Evolutionary conservation across 169 alveolate species (phyloP).

Genomic region (Besnoitia besnoiti): DNA sequence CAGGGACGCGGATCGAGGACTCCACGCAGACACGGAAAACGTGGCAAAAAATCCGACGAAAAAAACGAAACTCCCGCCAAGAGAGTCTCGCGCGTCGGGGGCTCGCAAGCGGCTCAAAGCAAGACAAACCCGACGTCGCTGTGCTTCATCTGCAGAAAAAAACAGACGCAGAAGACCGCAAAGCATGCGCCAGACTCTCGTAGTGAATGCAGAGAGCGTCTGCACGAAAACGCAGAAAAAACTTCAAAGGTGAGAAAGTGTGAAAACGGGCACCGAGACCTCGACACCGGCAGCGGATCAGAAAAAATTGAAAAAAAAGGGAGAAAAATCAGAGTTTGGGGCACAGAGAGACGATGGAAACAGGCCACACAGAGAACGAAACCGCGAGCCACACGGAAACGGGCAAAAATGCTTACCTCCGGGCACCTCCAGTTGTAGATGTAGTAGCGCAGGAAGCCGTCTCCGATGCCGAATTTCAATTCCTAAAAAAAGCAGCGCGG

Average conservation of each 20-base stretch:
- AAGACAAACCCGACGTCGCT: constrained; percentile 25
- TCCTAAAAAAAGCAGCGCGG: constrained; percentile 73
- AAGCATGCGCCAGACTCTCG: too few relatives aligned
- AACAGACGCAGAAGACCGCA: neutral
- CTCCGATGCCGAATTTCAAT: constrained; percentile 95
- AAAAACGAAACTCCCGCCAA: too few relatives aligned
- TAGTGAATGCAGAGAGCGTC: too few relatives aligned
- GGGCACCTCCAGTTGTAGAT: constrained; percentile 94
- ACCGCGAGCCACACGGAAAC: neutral
- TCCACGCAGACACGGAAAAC: too few relatives aligned
- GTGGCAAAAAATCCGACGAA: neutral
- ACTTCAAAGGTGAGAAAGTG: too few relatives aligned
- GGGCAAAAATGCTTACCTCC: neutral
- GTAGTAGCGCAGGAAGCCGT: constrained; percentile 96
- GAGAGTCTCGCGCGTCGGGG: neutral
- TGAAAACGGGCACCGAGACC: neutral
- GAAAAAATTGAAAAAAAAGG: neutral
- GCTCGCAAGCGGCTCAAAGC: neutral
- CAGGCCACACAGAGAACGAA: neutral
- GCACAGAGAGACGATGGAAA: neutral
- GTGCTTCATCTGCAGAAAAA: constrained; percentile 29
- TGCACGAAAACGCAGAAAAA: too few relatives aligned
- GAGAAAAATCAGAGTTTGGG: neutral
- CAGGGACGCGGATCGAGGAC: too few relatives aligned
- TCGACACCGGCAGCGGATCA: too few relatives aligned